Evolutionary conservation across 345 rosid species (phyloP).

Genomic region (Eucalyptus microcorys): DNA sequence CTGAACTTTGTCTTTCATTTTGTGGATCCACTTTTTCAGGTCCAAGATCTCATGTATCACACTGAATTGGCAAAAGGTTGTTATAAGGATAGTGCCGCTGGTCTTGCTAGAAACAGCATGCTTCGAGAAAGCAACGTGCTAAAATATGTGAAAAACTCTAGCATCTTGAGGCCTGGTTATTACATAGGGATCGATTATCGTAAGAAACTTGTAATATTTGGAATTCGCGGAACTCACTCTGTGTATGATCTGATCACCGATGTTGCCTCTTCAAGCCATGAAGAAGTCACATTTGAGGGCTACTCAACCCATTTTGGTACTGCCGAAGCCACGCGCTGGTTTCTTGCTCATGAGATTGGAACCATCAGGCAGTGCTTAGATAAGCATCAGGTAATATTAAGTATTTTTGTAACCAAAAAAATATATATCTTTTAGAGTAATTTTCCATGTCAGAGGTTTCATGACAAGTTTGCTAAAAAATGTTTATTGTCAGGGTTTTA

Average conservation of each 20-base stretch:
- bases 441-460: neutral
- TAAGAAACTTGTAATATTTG: slow-evolving; percentile 62
- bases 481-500: slow-evolving; percentile 70
- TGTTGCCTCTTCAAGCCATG: slow-evolving; percentile 72
- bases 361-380: slow-evolving; percentile 58
- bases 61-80: slow-evolving; percentile 74
- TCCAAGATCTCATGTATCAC: slow-evolving; percentile 78
- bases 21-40: slow-evolving; percentile 26
- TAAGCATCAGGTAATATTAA: slow-evolving; percentile 42
- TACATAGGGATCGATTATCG: slow-evolving; percentile 67
- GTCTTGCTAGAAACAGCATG: slow-evolving; percentile 67
- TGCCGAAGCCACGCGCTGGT: slow-evolving; percentile 95
- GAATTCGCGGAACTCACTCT: slow-evolving; percentile 83
- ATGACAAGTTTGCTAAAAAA: neutral
- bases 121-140: slow-evolving; percentile 64
- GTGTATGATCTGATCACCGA: slow-evolving; percentile 83
- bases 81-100: slow-evolving; percentile 39
- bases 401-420: neutral
- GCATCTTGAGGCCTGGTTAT: slow-evolving; percentile 93
- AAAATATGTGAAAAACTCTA: slow-evolving; percentile 64
- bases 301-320: slow-evolving; percentile 94
- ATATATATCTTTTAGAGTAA: neutral
- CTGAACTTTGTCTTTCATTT: neutral
- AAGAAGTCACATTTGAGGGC: slow-evolving; percentile 81
- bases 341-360: slow-evolving; percentile 68